A percentile compares a stretch with the other conserved stretches of the same genome.
Evolutionary conservation across 495 filamentous ascomycete genomes (phyloP).

Genomic region (Xylaria longipes): DNA sequence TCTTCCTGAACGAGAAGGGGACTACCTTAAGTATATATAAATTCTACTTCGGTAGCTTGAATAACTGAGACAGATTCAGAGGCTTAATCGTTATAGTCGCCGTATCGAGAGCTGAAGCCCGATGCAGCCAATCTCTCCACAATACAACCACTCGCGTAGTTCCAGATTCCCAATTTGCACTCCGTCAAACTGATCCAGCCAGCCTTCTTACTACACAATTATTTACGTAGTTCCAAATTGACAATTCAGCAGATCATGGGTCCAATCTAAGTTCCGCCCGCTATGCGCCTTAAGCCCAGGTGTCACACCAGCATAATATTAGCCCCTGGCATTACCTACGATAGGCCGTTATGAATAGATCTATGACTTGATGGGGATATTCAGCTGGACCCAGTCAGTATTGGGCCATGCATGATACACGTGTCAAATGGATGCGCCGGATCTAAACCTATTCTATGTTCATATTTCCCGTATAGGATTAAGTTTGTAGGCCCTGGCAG

Average conservation of each 20-base stretch:
- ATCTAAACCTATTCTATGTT: neutral
- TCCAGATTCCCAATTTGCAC: too few relatives aligned
- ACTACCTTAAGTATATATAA: neutral
- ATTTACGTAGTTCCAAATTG: neutral
- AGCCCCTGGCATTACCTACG: neutral
- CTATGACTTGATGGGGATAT: neutral
- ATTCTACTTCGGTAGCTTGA: neutral
- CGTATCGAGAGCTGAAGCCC: neutral
- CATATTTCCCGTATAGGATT: neutral
- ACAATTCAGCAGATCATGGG: neutral
- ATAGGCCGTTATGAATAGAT: neutral
- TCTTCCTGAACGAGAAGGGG: neutral
- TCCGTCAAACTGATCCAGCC: neutral
- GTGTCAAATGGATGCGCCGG: neutral
- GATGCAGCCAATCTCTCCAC: neutral
- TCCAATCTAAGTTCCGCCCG: neutral
- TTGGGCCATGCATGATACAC: neutral
- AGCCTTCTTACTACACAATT: neutral
- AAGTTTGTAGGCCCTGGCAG: neutral
- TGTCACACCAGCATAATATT: conserved; percentile 7
- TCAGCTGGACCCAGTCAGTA: neutral
- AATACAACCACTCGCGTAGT: neutral
- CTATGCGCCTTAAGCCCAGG: neutral
- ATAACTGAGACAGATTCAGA: neutral
- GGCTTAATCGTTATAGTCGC: neutral